Percentiles rank a stretch among this genome's conserved stretches.
Evolutionary conservation across 2,329 filamentous ascomycete genomes (phyloP).

Genomic region (Fusarium camptoceras): DNA sequence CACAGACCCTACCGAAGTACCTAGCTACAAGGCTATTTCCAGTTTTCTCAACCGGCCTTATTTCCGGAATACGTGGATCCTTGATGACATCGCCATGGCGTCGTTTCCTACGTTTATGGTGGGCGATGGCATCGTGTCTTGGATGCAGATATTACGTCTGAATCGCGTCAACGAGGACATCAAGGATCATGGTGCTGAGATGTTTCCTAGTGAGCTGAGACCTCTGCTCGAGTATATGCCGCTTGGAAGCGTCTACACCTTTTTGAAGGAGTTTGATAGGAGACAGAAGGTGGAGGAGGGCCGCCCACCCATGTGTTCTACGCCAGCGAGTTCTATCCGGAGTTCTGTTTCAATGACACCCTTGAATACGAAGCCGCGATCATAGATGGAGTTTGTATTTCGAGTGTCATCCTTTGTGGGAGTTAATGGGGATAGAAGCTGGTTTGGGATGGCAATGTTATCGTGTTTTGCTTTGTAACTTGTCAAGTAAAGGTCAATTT

Average conservation of each 20-base stretch:
- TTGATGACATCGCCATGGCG: slow-evolving; percentile 41
- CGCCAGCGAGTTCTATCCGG: slow-evolving; percentile 34
- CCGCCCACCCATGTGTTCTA: background rate
- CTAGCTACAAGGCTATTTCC: slow-evolving; percentile 41
- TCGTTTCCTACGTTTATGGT: slow-evolving; percentile 39
- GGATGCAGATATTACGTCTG: slow-evolving; percentile 43
- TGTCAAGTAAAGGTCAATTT: background rate
- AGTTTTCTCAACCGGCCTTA: slow-evolving; percentile 39
- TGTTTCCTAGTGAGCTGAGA: slow-evolving; percentile 37
- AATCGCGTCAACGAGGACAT: slow-evolving; percentile 44
- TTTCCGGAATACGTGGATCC: slow-evolving; percentile 42
- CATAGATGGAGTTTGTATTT: background rate
- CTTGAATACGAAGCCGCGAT: slow-evolving; percentile 7
- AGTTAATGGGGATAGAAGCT: no score
- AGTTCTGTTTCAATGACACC: slow-evolving; percentile 37
- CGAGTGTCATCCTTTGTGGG: background rate
- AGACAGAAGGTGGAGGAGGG: slow-evolving; percentile 31
- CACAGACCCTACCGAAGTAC: slow-evolving; percentile 38
- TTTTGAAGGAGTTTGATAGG: slow-evolving; percentile 40
- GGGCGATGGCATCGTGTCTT: slow-evolving; percentile 40
- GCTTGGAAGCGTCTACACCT: slow-evolving; percentile 38
- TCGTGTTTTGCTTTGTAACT: background rate
- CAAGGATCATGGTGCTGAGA: slow-evolving; percentile 38
- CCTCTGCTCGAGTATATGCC: slow-evolving; percentile 42
- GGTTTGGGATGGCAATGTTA: background rate